phyloP scores from a whole-genome alignment of 2,329 filamentous ascomycete species.

The Monosporascus sp. region DNA sequence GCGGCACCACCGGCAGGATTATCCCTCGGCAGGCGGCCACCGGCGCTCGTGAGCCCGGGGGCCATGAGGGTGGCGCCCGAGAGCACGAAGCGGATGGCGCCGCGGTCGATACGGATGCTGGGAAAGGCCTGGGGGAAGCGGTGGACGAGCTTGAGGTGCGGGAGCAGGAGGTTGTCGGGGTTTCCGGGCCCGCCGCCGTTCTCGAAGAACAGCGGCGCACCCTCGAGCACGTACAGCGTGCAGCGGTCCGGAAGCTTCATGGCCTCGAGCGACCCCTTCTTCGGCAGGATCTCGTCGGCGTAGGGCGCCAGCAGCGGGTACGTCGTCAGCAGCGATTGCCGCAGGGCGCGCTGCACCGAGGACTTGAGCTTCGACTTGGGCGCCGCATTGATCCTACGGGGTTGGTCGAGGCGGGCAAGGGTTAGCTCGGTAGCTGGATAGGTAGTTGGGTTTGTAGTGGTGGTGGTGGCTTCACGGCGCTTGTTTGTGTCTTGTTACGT shows the following conservation, averaged over 20 bases:
- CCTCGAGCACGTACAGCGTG: constrained; percentile 78
- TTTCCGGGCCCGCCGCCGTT: constrained; percentile 36
- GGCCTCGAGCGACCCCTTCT: constrained; percentile 84
- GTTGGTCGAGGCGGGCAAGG: not conserved
- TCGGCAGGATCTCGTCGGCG: constrained; percentile 92
- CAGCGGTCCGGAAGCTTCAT: constrained; percentile 91
- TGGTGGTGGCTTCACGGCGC: no score
- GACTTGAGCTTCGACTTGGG: constrained; percentile 97
- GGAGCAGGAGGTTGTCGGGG: constrained; percentile 66
- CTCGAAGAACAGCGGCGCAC: constrained; percentile 85
- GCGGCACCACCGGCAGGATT: constrained; percentile 8
- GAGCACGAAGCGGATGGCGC: constrained; percentile 94
- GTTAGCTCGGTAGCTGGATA: constrained; percentile 13
- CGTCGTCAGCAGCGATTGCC: constrained; percentile 73
- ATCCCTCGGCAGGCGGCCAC: constrained; percentile 68
- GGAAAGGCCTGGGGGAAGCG: constrained; percentile 81
- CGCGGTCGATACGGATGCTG: constrained; percentile 83
- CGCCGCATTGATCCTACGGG: constrained; percentile 61
- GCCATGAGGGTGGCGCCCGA: constrained; percentile 94
- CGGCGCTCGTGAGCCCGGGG: constrained; percentile 79
- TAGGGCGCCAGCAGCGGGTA: constrained; percentile 82
- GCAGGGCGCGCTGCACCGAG: constrained; percentile 82
- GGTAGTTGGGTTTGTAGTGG: no score
- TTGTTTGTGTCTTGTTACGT: no score
- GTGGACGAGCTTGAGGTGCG: constrained; percentile 86